Evolutionary conservation across 495 filamentous ascomycete genomes (phyloP).

Genomic region (Evansstolkia leycettana): DNA sequence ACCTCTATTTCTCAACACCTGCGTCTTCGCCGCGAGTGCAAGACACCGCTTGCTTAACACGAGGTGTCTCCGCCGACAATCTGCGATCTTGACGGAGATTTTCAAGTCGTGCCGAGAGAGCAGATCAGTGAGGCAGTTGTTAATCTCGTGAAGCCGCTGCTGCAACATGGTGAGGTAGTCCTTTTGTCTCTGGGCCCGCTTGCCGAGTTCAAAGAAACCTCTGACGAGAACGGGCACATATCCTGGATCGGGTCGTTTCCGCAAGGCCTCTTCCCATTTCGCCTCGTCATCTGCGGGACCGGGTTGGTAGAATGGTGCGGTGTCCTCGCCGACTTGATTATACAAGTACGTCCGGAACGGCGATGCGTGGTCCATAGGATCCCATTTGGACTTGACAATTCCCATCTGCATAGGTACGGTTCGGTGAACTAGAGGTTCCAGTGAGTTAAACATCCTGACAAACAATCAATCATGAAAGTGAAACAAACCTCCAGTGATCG

Average conservation of each 20-base stretch:
- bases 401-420: slow-evolving; percentile 76
- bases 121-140: slow-evolving; percentile 64
- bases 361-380: slow-evolving; percentile 54
- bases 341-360: slow-evolving; percentile 89
- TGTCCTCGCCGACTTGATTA: slow-evolving; percentile 71
- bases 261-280: slow-evolving; percentile 89
- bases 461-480: neutral
- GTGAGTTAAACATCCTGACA: neutral
- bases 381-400: slow-evolving; percentile 73
- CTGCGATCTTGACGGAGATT: slow-evolving; percentile 65
- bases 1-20: slow-evolving; percentile 80
- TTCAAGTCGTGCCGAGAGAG: slow-evolving; percentile 73
- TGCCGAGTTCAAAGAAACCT: slow-evolving; percentile 58
- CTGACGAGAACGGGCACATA: slow-evolving; percentile 63
- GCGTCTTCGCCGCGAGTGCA: slow-evolving; percentile 77
- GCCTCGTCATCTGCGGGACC: slow-evolving; percentile 61
- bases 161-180: slow-evolving; percentile 61
- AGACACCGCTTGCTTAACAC: slow-evolving; percentile 72
- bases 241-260: slow-evolving; percentile 65
- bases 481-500: slow-evolving; percentile 30
- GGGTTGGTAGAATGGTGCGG: slow-evolving; percentile 73
- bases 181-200: slow-evolving; percentile 67
- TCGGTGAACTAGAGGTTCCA: slow-evolving; percentile 43
- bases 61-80: slow-evolving; percentile 68
- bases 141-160: slow-evolving; percentile 80